Evolutionary conservation across 805 yeast genomes (phyloP), one percentile per base, ranked within the genome.

Genomic region (Candida coquimbonensis): DNA sequence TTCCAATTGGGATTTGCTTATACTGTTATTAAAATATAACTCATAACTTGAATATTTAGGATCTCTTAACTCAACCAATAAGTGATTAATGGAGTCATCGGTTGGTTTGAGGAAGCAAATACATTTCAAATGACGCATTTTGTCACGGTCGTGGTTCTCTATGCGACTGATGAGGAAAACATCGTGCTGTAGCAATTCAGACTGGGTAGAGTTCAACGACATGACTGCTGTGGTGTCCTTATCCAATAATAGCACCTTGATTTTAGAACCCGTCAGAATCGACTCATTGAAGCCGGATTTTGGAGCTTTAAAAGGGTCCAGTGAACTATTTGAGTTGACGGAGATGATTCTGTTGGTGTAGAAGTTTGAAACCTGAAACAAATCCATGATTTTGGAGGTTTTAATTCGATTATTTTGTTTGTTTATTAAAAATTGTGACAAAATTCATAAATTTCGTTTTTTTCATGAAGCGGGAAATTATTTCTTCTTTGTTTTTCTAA

Each of bases 151-250:
- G 7, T 60, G 53, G 59, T 83, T 82, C 46, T 81, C 85, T 25
- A 82, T 62, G 36, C 77, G 74, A 49, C 88, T 96, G 39, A 88
- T 81, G 42, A 93, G 70, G 49, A 86, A 88, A n/a, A 93, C 78
- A 50, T 91, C 96, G 54, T 87, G 77, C 53, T 83, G 80, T 35
- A 93, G 72, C 39, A 93, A 71, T 46, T 81, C 85, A 3, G 95
- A 82, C 61, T 93, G 99, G 3, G 96, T 85, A 27, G 95, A 78
- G 54, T 85, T 80, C 76, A 93, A 73, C n/a, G 97, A 88, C 21
- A 93, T 77, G 24, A 89, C 80, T 0, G 89, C 74, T 7, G 95
- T 86, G 2, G 99, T 91, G 52, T 73, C 72, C 42, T 75, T 69
- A 60, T 93, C 99, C 46, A 93, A 73, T 36, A 93, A 70, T 34